phyloP scores from a whole-genome alignment of 2,329 filamentous ascomycete genomes.

The Orbilia brochopaga region DNA sequence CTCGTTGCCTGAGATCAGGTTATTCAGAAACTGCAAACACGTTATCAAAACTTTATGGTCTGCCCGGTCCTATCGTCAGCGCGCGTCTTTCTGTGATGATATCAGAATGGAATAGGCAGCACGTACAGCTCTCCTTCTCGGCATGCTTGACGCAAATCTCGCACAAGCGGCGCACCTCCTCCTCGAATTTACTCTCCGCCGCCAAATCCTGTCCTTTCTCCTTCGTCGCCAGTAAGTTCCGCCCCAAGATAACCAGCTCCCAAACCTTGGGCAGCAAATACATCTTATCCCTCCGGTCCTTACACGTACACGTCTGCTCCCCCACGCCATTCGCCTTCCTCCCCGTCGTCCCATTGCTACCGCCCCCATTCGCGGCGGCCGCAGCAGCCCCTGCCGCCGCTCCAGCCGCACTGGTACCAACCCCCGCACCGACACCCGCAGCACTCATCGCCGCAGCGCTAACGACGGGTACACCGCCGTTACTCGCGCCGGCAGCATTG shows the following conservation, averaged over 20 bases:
- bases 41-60: constrained; percentile 55
- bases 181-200: constrained; percentile 55
- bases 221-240: constrained; percentile 55
- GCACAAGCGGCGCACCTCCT: constrained; percentile 54
- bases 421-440: not conserved
- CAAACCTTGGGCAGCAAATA: constrained; percentile 54
- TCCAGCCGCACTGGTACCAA: not conserved
- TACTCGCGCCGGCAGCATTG: not conserved
- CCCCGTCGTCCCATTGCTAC: constrained; percentile 2
- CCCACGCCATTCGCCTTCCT: constrained; percentile 33
- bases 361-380: constrained; percentile 1
- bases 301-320: constrained; percentile 48
- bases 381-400: not conserved
- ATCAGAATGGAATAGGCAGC: not conserved
- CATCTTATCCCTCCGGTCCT: constrained; percentile 53
- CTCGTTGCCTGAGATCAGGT: constrained; percentile 55
- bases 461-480: not conserved
- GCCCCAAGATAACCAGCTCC: constrained; percentile 54
- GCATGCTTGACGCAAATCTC: constrained; percentile 55
- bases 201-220: constrained; percentile 55
- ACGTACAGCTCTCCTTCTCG: constrained; percentile 49
- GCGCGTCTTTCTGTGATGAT: constrained; percentile 9
- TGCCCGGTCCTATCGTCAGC: constrained; percentile 8
- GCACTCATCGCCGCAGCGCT: not conserved
- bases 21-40: constrained; percentile 55